Evolutionary conservation across 1,284 basidiomycete genomes (phyloP).

Genomic region (Phellopilus nigrolimitatus): DNA sequence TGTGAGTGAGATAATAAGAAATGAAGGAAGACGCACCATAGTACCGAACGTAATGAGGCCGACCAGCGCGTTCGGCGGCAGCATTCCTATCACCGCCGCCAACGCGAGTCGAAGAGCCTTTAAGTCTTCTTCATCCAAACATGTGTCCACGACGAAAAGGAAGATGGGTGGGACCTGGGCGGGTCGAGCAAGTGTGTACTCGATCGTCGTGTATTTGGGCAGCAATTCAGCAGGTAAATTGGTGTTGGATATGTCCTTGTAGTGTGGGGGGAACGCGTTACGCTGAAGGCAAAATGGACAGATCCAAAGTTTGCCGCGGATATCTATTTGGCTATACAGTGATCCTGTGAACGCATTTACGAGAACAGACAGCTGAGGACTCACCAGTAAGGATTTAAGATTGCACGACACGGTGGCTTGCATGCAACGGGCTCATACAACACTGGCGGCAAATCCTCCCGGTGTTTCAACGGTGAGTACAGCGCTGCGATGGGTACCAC

Average conservation of each 20-base stretch:
- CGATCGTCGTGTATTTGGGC: slow-evolving; percentile 99
- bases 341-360: slow-evolving; percentile 7
- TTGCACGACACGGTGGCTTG: slow-evolving; percentile 95
- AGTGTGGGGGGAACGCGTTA: slow-evolving; percentile 97
- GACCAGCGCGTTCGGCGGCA: slow-evolving; percentile 92
- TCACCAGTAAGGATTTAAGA: slow-evolving; percentile 96
- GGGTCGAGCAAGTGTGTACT: slow-evolving; percentile 92
- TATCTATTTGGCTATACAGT: slow-evolving; percentile 85
- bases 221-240: slow-evolving; percentile 94
- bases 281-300: slow-evolving; percentile 97
- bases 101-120: slow-evolving; percentile 92
- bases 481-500: slow-evolving; percentile 97
- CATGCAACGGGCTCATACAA: slow-evolving; percentile 98
- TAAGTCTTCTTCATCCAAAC: slow-evolving; percentile 93
- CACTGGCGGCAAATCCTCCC: slow-evolving; percentile 94
- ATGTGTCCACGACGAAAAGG: slow-evolving; percentile 96
- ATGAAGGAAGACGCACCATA: slow-evolving; percentile 59
- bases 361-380: slow-evolving; percentile 23
- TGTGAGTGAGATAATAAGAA: neutral
- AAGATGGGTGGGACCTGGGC: slow-evolving; percentile 94
- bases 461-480: slow-evolving; percentile 95
- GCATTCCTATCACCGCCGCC: slow-evolving; percentile 87
- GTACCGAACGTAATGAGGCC: slow-evolving; percentile 96
- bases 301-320: slow-evolving; percentile 98
- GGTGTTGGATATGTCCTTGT: slow-evolving; percentile 97